phyloP scores from a whole-genome alignment of 2,329 filamentous ascomycete genomes.

The Pseudocercospora crystallina region DNA sequence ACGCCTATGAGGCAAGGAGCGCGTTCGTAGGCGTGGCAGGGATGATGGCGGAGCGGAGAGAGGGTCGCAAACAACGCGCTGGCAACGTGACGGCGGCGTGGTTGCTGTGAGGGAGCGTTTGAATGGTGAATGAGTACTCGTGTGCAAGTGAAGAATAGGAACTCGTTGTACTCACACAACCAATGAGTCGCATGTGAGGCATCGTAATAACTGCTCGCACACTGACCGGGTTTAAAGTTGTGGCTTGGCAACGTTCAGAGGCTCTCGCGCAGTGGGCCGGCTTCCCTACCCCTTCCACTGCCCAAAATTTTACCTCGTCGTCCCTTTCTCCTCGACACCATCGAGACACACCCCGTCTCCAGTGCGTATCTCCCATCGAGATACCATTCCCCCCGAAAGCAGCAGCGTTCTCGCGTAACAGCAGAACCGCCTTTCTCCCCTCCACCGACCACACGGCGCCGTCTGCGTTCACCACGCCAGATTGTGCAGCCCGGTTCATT shows the following conservation, averaged over 20 bases:
- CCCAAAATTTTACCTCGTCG: neutral
- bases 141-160: no score
- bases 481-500: neutral
- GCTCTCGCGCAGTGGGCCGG: neutral
- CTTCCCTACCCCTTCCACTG: neutral
- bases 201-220: no score
- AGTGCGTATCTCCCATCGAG: constrained; percentile 8
- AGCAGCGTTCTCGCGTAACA: constrained; percentile 1
- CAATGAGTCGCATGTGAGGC: no score
- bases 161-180: no score
- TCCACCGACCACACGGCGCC: neutral
- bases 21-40: neutral
- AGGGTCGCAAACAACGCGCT: constrained; percentile 2
- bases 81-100: no score
- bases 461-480: constrained; percentile 2
- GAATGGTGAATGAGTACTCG: no score
- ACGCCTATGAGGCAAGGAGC: no score
- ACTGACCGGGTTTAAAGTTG: no score
- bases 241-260: neutral
- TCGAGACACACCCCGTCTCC: constrained; percentile 3
- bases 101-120: no score
- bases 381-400: constrained; percentile 7
- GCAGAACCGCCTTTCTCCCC: constrained; percentile 2
- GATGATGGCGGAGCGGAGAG: neutral
- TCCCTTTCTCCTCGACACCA: neutral